phyloP scores from a whole-genome alignment of 345 rosid genomes.

The Hibiscus tridactylites region DNA sequence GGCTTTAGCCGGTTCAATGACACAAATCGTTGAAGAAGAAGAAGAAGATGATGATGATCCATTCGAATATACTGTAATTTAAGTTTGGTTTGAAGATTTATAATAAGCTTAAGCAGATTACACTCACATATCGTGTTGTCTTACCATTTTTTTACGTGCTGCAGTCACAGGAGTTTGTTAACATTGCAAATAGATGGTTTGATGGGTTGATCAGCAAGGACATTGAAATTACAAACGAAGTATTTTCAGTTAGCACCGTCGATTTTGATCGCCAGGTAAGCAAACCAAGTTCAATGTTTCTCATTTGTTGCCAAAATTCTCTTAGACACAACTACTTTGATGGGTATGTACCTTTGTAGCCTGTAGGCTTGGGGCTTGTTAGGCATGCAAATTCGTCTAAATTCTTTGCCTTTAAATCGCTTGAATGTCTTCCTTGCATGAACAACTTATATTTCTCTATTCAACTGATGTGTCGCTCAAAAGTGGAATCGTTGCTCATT shows the following conservation, averaged over 20 bases:
- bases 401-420: not conserved
- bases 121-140: not conserved
- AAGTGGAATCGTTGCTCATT: not conserved
- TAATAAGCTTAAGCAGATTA: not conserved
- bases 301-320: not conserved
- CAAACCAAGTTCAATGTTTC: not conserved
- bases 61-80: not conserved
- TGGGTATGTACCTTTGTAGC: too few relatives aligned
- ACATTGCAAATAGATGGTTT: conserved; percentile 60
- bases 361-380: too few relatives aligned
- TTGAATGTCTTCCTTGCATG: not conserved
- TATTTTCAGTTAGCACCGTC: conserved; percentile 48
- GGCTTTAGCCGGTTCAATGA: conserved; percentile 28
- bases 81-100: not conserved
- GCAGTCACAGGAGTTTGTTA: conserved; percentile 31
- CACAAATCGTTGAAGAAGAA: conserved; percentile 14
- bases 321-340: too few relatives aligned
- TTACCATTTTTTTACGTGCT: conserved; percentile 9
- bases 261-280: conserved; percentile 87
- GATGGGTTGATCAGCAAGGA: conserved; percentile 61
- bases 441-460: not conserved
- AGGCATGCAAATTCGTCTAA: not conserved
- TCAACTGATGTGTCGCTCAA: not conserved
- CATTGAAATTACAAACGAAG: conserved; percentile 50
- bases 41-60: conserved; percentile 36